Conservation (phyloP, 306 rosid genomes). For the Dryas drummondii region DNA sequence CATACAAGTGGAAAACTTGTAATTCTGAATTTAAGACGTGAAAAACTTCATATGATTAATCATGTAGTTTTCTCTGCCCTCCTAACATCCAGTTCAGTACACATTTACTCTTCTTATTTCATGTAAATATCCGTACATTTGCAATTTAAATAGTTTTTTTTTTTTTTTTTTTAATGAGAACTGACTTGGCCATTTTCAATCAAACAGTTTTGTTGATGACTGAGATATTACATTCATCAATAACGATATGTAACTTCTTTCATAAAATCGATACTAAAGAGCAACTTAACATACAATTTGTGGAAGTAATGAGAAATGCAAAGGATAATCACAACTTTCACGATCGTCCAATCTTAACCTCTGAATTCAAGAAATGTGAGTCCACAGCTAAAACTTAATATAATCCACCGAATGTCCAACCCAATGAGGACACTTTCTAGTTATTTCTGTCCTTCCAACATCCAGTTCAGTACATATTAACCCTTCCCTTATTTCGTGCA, state of each 20-base stretch:
- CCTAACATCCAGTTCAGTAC: not conserved
- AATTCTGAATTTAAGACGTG: too few species aligned
- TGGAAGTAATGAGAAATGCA: too few species aligned
- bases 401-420: not conserved
- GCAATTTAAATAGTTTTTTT: too few species aligned
- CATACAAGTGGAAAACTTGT: not conserved
- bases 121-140: not conserved
- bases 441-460: not conserved
- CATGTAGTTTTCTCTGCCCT: not conserved
- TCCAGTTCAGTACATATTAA: not conserved
- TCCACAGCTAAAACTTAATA: not conserved
- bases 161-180: too few species aligned
- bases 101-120: slow-evolving; percentile 22
- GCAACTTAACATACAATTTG: too few species aligned
- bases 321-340: too few species aligned
- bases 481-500: slow-evolving; percentile 21
- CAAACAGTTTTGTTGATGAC: too few species aligned
- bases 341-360: not conserved
- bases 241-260: too few species aligned
- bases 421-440: slow-evolving; percentile 9
- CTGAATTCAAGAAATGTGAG: not conserved
- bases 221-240: too few species aligned
- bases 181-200: too few species aligned
- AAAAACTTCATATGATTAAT: too few species aligned
- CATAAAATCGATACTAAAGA: too few species aligned